phyloP scores from a whole-genome alignment of 495 filamentous ascomycete species.

The Chaetomidium leptoderma region DNA sequence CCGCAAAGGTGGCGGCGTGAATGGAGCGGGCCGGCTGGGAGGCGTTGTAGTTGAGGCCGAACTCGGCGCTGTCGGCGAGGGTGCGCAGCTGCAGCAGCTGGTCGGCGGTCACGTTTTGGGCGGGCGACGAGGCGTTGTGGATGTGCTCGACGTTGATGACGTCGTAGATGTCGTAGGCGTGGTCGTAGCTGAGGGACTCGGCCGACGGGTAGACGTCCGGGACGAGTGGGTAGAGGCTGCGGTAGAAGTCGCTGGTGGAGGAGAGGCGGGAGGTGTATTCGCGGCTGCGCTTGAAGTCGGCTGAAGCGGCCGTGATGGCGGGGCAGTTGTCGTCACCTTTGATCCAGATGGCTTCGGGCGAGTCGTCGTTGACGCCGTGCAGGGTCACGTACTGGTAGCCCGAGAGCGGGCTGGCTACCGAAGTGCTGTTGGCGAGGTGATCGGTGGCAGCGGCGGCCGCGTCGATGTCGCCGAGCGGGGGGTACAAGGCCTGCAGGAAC shows the following conservation, averaged over 20 bases:
- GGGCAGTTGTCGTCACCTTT: conserved; percentile 25
- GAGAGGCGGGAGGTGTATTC: conserved; percentile 13
- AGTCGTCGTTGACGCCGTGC: conserved; percentile 19
- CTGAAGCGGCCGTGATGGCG: neutral
- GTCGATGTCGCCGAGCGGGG: conserved; percentile 16
- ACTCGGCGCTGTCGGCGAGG: conserved; percentile 28
- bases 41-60: conserved; percentile 29
- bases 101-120: conserved; percentile 3
- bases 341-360: conserved; percentile 24
- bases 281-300: neutral
- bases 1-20: conserved; percentile 17
- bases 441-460: neutral
- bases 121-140: conserved; percentile 20
- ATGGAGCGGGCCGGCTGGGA: conserved; percentile 18
- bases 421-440: conserved; percentile 23
- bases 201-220: conserved; percentile 11
- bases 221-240: conserved; percentile 15
- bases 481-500: conserved; percentile 27
- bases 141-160: conserved; percentile 23
- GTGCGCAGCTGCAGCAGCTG: conserved; percentile 22
- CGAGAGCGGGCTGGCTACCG: conserved; percentile 15
- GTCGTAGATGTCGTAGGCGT: conserved; percentile 27
- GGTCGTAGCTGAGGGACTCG: conserved; percentile 14
- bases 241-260: conserved; percentile 21
- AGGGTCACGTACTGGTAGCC: conserved; percentile 28